These are phyloP conservation scores for Lachnum nothofagi DNA, from an alignment of 2,329 filamentous ascomycete genomes.

Conservation along the genomic window DNA sequence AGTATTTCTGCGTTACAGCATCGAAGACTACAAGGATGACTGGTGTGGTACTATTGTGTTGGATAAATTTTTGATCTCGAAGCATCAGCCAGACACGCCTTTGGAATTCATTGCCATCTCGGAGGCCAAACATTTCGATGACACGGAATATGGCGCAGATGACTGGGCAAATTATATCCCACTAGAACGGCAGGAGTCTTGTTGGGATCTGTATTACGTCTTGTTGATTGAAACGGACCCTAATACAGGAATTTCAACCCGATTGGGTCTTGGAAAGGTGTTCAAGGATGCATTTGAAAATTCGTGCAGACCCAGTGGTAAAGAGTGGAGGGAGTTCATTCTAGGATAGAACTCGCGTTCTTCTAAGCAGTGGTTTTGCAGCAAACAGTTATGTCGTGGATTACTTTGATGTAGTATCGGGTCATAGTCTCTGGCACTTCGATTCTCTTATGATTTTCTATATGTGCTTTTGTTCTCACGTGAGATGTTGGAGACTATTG, in stretches of 20 bases:
- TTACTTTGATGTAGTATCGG: no score
- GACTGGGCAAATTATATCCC: constrained; percentile 36
- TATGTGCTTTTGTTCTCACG: no score
- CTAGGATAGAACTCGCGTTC: no score
- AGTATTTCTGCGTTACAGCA: constrained; percentile 24
- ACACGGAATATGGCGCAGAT: constrained; percentile 29
- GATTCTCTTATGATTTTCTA: no score
- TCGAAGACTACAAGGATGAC: constrained; percentile 30
- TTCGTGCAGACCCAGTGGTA: background rate
- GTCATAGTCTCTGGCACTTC: no score
- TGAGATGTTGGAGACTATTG: no score
- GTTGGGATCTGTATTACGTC: constrained; percentile 35
- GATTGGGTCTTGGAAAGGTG: constrained; percentile 34
- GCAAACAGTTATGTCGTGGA: no score
- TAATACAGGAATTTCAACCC: constrained; percentile 22
- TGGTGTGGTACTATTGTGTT: constrained; percentile 34
- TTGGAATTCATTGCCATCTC: constrained; percentile 34
- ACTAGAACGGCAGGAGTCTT: constrained; percentile 30
- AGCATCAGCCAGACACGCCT: background rate
- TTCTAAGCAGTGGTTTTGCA: no score
- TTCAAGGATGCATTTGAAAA: constrained; percentile 33
- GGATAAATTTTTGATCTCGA: constrained; percentile 18
- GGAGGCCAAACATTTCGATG: constrained; percentile 34
- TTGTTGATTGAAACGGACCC: constrained; percentile 28
- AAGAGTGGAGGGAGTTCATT: constrained; percentile 29